A percentile compares a stretch with the other conserved stretches of the same genome.
phyloP scores from a whole-genome alignment of 768 basidiomycete genomes.

The Tephrocybe rancida region DNA sequence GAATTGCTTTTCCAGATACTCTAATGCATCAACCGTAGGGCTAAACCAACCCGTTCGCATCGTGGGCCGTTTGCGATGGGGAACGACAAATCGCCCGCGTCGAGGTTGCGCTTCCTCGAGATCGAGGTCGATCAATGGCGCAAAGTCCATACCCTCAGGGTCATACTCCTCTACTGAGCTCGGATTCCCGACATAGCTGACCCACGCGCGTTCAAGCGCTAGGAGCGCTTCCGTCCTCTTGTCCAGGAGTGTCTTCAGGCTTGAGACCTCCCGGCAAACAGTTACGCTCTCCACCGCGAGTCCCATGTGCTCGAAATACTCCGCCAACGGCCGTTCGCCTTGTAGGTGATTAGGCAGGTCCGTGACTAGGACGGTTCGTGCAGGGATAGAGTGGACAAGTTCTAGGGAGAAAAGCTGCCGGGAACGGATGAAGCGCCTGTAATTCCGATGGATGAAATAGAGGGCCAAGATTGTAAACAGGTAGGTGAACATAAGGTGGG shows the following conservation, averaged over 20 bases:
- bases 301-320: constrained; percentile 91
- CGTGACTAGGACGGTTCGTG: constrained; percentile 89
- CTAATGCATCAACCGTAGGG: constrained; percentile 83
- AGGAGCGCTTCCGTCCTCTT: constrained; percentile 79
- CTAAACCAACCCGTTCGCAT: constrained; percentile 75
- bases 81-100: constrained; percentile 62
- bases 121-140: constrained; percentile 52
- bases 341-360: constrained; percentile 83
- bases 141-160: constrained; percentile 56
- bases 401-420: constrained; percentile 95
- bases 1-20: constrained; percentile 83
- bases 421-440: constrained; percentile 83
- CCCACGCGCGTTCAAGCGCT: constrained; percentile 84
- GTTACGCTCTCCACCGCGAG: constrained; percentile 91
- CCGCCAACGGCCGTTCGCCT: constrained; percentile 83
- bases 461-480: constrained; percentile 88
- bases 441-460: constrained; percentile 87
- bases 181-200: constrained; percentile 91
- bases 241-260: constrained; percentile 73
- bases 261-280: constrained; percentile 81
- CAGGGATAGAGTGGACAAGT: constrained; percentile 92
- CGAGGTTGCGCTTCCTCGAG: constrained; percentile 53
- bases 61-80: constrained; percentile 76
- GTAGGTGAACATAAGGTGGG: constrained; percentile 93
- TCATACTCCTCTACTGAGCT: constrained; percentile 84